Conservation (phyloP, 768 basidiomycete genomes). For the Leccinum ochraceum region DNA sequence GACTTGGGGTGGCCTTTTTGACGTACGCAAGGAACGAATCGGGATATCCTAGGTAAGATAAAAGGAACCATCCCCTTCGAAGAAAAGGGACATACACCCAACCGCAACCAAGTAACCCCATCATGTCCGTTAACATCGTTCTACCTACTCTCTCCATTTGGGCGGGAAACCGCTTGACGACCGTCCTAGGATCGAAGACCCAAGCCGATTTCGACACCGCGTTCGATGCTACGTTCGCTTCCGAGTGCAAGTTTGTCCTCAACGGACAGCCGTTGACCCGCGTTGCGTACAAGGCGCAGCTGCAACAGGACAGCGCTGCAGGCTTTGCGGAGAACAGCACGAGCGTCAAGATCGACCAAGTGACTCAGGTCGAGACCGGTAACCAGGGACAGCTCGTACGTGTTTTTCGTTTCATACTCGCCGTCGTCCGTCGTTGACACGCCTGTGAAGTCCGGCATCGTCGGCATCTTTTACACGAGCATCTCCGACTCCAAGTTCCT, state of each 20-base stretch:
- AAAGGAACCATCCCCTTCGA: conserved; percentile 4
- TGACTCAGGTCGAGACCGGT: conserved; percentile 30
- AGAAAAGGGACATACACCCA: neutral
- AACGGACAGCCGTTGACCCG: conserved; percentile 43
- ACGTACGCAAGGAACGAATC: neutral
- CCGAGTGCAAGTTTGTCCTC: conserved; percentile 37
- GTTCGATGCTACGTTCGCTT: conserved; percentile 44
- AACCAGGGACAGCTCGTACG: conserved; percentile 30
- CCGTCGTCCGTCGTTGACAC: neutral
- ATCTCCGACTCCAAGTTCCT: conserved; percentile 35
- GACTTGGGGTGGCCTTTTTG: neutral
- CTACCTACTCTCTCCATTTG: conserved; percentile 44
- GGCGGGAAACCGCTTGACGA: conserved; percentile 40
- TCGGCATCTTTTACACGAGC: conserved; percentile 41
- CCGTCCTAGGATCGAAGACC: conserved; percentile 42
- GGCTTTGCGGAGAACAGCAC: conserved; percentile 14
- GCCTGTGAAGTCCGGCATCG: conserved; percentile 25
- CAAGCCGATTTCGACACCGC: conserved; percentile 34
- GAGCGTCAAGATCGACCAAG: conserved; percentile 25
- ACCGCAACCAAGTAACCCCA: neutral
- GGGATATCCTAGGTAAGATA: conserved; percentile 10
- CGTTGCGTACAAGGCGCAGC: conserved; percentile 40
- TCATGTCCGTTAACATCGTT: conserved; percentile 34
- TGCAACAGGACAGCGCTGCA: conserved; percentile 34
- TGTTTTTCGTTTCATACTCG: neutral